Percentiles rank a stretch among this genome's conserved stretches.
Conservation (phyloP, 169 alveolate genomes). For the Blepharisma undulans region DNA sequence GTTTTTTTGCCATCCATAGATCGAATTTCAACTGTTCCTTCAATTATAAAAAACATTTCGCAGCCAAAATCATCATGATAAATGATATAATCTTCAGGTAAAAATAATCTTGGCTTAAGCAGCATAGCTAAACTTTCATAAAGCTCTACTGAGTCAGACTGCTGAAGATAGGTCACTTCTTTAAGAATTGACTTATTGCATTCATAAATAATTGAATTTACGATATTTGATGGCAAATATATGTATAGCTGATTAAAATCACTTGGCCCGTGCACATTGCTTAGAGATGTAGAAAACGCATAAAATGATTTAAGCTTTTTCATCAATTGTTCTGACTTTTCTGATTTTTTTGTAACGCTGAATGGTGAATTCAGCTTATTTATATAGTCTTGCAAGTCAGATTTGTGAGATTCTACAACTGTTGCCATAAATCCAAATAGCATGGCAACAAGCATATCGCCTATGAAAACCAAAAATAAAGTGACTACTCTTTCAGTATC, state of each 20-base stretch:
- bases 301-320: slow-evolving; percentile 8
- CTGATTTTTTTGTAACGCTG: slow-evolving; percentile 1
- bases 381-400: not conserved
- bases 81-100: slow-evolving; percentile 66
- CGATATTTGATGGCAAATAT: slow-evolving; percentile 46
- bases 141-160: slow-evolving; percentile 43
- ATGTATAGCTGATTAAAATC: not conserved
- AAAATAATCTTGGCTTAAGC: slow-evolving; percentile 46
- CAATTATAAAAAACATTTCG: slow-evolving; percentile 68
- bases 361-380: not conserved
- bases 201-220: slow-evolving; percentile 38
- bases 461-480: slow-evolving; percentile 44
- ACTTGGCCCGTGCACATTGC: not conserved
- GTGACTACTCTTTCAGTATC: slow-evolving; percentile 53
- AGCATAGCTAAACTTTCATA: slow-evolving; percentile 34
- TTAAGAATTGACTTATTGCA: slow-evolving; percentile 42
- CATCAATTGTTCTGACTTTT: not conserved
- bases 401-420: not conserved
- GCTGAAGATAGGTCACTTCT: slow-evolving; percentile 47
- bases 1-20: slow-evolving; percentile 45
- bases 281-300: slow-evolving; percentile 33
- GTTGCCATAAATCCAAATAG: slow-evolving; percentile 66
- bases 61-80: slow-evolving; percentile 60
- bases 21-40: slow-evolving; percentile 56
- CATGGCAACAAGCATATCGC: slow-evolving; percentile 57